These are phyloP conservation scores for Crithidia bombi DNA, from an alignment of 208 protist species.

Conservation along the genomic window DNA sequence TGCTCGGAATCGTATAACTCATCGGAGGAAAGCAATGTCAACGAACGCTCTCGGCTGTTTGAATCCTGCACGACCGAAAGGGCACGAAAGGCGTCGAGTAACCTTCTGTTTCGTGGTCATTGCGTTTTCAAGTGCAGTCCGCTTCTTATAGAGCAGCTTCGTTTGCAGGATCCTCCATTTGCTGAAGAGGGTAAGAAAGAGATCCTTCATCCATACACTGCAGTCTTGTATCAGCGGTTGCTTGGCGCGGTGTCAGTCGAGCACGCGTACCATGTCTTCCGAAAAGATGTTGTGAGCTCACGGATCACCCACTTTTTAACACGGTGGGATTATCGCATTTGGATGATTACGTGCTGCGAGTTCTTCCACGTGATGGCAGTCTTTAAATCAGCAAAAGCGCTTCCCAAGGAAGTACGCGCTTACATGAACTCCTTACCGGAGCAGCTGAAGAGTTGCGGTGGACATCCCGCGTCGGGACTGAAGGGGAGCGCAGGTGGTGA, in stretches of 20 bases:
- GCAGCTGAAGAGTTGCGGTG: neutral
- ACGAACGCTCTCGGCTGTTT: slow-evolving; percentile 26
- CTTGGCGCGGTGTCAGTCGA: slow-evolving; percentile 21
- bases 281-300: slow-evolving; percentile 14
- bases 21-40: slow-evolving; percentile 10
- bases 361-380: slow-evolving; percentile 59
- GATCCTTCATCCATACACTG: slow-evolving; percentile 22
- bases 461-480: neutral
- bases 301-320: slow-evolving; percentile 15
- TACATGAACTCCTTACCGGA: slow-evolving; percentile 35
- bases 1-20: slow-evolving; percentile 8
- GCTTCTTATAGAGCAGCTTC: slow-evolving; percentile 29
- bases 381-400: slow-evolving; percentile 44
- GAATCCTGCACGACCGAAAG: slow-evolving; percentile 12
- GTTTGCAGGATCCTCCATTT: slow-evolving; percentile 6
- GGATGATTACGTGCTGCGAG: slow-evolving; percentile 65
- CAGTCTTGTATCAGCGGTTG: slow-evolving; percentile 22
- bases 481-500: neutral
- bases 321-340: slow-evolving; percentile 55
- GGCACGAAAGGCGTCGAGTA: slow-evolving; percentile 17
- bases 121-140: slow-evolving; percentile 20
- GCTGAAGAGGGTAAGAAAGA: slow-evolving; percentile 13
- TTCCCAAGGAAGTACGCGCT: slow-evolving; percentile 30
- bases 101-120: slow-evolving; percentile 1
- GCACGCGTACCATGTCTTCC: slow-evolving; percentile 7